These are phyloP conservation scores for Butyriboletus loyo DNA, from an alignment of 768 basidiomycete species.

Conservation along the genomic window DNA sequence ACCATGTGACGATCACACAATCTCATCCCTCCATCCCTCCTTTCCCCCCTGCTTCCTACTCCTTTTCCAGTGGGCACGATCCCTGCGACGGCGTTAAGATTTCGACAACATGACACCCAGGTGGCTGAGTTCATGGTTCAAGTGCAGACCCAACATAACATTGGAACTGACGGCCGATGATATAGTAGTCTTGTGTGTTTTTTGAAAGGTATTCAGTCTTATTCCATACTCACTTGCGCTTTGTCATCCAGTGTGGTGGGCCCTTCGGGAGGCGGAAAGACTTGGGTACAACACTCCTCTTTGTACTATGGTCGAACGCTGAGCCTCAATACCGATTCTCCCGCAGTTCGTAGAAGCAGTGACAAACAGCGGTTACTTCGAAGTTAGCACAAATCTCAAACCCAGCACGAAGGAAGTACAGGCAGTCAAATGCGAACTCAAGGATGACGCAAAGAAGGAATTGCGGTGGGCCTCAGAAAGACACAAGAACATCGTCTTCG, in stretches of 20 bases:
- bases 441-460: neutral
- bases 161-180: conserved; percentile 5
- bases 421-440: conserved; percentile 15
- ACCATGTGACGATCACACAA: neutral
- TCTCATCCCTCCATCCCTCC: neutral
- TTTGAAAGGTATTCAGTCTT: too few species aligned
- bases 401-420: neutral
- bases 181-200: conserved; percentile 20
- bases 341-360: conserved; percentile 9
- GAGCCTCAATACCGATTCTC: neutral
- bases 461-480: neutral
- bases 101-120: neutral
- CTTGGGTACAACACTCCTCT: conserved; percentile 6
- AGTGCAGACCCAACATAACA: neutral
- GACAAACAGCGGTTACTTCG: neutral
- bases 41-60: too few species aligned
- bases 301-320: neutral
- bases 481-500: conserved; percentile 15
- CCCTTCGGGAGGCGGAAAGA: conserved; percentile 21
- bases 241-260: conserved; percentile 11
- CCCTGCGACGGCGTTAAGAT: neutral
- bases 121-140: neutral
- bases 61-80: neutral
- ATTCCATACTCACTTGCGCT: neutral
- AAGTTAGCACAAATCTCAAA: neutral